Base-by-base conservation (phyloP, 129 eudicot genomes). In the Ambrosia artemisiifolia region DNA sequence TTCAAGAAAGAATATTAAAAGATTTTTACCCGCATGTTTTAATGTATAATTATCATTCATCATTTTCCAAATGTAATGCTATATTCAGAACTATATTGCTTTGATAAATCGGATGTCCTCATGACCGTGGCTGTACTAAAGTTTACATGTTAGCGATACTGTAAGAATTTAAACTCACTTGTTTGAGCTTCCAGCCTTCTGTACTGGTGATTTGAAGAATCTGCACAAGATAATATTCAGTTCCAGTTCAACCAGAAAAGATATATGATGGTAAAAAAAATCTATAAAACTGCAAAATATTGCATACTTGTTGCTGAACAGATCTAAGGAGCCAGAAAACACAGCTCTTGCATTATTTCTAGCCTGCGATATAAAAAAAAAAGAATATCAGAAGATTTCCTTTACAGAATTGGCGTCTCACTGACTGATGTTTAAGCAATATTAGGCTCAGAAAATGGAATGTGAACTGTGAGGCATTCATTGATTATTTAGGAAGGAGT, bases 301-400 rank as follows among this genome's bases (percentile, higher is more conserved):
- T 43, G 70, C 87, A 59, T 78, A 93, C 96, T 85, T 77, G 74
- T 94, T 87, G 82, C 95, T 88, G 81, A 94, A 94, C 85, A 94
- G 74, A 65, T 80, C 86, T 63, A 94, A 75, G 63, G 98, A 90
- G 46, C 98, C 96, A 67, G 98, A 82, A 64, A 94, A 85, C 51
- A 88, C 70, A 70, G 79, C 69, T 72, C 96, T 83, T 50, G 98
- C 98, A 82, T 94, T 94, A 74, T 94, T 94, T 85, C 96, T 88
- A 63, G 98, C 96, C 96, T 90, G 90, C 77, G 82, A 47, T 69
- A 73, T 33, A 8, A 44, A 35, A 14, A 63, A 34, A n/a, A 30
- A 16, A 9, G 11, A 17, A 60, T 60, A 14, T 60, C 68, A 61
- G 30, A 65, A 69, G 33, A 42, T 17, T 59, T 24, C 35, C 35